Percentiles rank a stretch among this genome's conserved stretches.
Evolutionary conservation across 2,329 filamentous ascomycete genomes (phyloP).

Genomic region (Ampelomyces quisqualis): DNA sequence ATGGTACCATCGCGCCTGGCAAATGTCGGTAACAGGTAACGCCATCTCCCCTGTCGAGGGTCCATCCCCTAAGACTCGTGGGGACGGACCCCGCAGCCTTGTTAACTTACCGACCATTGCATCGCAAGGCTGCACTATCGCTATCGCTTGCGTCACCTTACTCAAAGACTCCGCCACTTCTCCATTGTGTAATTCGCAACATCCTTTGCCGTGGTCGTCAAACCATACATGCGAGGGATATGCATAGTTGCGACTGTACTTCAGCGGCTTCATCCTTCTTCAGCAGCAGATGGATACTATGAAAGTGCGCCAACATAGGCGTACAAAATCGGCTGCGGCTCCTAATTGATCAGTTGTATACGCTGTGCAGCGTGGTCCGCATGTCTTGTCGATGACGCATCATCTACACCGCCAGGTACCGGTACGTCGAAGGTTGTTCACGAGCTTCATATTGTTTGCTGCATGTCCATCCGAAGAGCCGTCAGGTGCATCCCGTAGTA

Average conservation of each 20-base stretch:
- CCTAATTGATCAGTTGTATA: too few species aligned
- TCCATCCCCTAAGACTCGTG: slow-evolving; percentile 12
- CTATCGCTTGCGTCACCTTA: not conserved
- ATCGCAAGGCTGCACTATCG: slow-evolving; percentile 6
- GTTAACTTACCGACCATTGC: slow-evolving; percentile 12
- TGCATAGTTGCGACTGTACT: too few species aligned
- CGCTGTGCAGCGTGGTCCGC: too few species aligned
- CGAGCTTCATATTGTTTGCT: too few species aligned
- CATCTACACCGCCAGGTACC: not conserved
- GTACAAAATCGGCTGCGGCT: too few species aligned
- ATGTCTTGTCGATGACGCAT: not conserved
- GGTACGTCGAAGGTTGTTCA: too few species aligned
- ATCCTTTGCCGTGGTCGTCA: not conserved
- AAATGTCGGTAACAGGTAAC: slow-evolving; percentile 22
- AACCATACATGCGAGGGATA: too few species aligned
- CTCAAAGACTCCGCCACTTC: not conserved
- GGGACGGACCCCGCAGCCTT: slow-evolving; percentile 26
- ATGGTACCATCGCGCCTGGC: slow-evolving; percentile 18
- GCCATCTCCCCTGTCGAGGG: slow-evolving; percentile 12
- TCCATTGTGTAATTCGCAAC: not conserved
- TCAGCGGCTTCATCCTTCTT: too few species aligned
- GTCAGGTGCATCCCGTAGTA: too few species aligned
- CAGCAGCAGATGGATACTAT: too few species aligned
- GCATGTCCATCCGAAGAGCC: too few species aligned
- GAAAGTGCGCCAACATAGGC: too few species aligned